Conservation (phyloP, 2,329 filamentous ascomycete species). For the Cladophialophora chaetospira region DNA sequence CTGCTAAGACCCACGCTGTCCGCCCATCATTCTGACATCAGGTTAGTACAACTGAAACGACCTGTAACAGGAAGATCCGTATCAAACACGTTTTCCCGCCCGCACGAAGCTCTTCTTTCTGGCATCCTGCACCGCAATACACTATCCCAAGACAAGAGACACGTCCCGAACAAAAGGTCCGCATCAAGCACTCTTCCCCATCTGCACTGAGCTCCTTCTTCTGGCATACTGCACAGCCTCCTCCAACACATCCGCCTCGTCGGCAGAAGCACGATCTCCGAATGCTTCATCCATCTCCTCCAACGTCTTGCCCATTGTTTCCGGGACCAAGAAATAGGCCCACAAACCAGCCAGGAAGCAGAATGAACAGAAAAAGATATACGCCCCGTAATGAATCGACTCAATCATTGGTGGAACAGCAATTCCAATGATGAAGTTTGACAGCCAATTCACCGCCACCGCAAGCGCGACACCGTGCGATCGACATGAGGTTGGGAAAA, state of each 20-base stretch:
- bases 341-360: background rate
- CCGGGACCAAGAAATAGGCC: constrained; percentile 53
- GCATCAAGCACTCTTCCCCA: too few relatives aligned
- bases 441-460: constrained; percentile 65
- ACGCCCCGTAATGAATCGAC: constrained; percentile 55
- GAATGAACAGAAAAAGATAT: constrained; percentile 59
- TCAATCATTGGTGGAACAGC: constrained; percentile 65
- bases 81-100: too few relatives aligned
- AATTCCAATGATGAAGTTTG: constrained; percentile 65
- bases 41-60: too few relatives aligned
- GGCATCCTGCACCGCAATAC: too few relatives aligned
- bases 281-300: constrained; percentile 57
- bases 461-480: constrained; percentile 68
- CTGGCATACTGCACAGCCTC: background rate
- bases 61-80: too few relatives aligned
- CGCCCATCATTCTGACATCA: too few relatives aligned
- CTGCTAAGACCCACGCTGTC: too few relatives aligned
- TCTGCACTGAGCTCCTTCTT: background rate
- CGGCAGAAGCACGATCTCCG: constrained; percentile 34
- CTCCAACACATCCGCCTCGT: background rate
- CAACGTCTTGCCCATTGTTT: constrained; percentile 58
- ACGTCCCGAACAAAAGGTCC: too few relatives aligned
- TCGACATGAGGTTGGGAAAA: constrained; percentile 61
- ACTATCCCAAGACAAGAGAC: too few relatives aligned
- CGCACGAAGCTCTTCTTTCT: too few relatives aligned